phyloP scores from a whole-genome alignment of 2,329 filamentous ascomycete species.

The Alternaria angustiovoidea region DNA sequence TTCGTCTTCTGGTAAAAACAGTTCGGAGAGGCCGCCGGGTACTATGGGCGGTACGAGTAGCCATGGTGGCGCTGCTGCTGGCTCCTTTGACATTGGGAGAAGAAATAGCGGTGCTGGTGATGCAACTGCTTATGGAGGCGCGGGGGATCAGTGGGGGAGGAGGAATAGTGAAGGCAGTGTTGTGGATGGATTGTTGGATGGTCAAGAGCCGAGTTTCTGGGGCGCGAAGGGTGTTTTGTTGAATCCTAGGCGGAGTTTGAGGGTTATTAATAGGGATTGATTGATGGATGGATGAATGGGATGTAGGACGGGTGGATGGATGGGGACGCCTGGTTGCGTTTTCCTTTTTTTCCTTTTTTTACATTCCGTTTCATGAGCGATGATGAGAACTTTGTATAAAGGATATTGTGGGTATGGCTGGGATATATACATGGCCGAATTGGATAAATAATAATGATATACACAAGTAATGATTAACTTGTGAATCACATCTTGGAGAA shows the following conservation, averaged over 20 bases:
- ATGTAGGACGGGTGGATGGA: too few species aligned
- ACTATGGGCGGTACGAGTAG: constrained; percentile 23
- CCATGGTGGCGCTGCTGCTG: constrained; percentile 25
- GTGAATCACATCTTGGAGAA: too few species aligned
- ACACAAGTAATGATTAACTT: too few species aligned
- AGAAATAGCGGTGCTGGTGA: constrained; percentile 23
- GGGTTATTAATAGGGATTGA: constrained; percentile 70
- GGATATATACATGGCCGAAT: too few species aligned
- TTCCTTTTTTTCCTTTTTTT: not conserved
- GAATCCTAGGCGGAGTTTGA: constrained; percentile 72
- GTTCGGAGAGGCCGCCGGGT: constrained; percentile 31
- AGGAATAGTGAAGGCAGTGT: constrained; percentile 58
- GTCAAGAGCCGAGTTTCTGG: constrained; percentile 75
- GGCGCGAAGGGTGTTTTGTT: constrained; percentile 66
- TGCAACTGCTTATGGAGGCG: constrained; percentile 26
- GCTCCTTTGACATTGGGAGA: constrained; percentile 29
- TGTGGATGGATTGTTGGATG: constrained; percentile 66
- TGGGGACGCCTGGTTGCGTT: not conserved
- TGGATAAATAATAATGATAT: too few species aligned
- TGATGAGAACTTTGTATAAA: too few species aligned
- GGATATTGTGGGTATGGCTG: too few species aligned
- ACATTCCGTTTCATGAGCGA: too few species aligned
- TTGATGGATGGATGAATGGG: not conserved
- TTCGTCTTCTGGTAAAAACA: constrained; percentile 31
- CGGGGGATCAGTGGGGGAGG: constrained; percentile 36